These are phyloP conservation scores for Vararia minispora DNA, from an alignment of 768 basidiomycete species.

Conservation along the genomic window DNA sequence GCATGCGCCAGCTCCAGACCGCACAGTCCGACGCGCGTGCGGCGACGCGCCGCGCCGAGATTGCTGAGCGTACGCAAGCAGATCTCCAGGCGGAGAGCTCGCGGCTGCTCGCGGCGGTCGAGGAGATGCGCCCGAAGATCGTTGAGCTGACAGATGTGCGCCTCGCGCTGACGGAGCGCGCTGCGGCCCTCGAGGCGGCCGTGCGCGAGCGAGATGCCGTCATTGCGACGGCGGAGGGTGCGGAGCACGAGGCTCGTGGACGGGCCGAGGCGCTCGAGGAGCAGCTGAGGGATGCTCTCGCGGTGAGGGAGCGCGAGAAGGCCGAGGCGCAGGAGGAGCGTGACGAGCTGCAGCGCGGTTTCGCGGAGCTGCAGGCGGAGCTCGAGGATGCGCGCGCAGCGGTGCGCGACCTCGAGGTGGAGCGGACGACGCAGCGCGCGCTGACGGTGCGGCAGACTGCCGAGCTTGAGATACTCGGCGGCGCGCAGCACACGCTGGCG, in stretches of 20 bases:
- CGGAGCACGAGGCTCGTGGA: conserved; percentile 42
- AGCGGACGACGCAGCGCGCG: conserved; percentile 50
- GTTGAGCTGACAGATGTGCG: conserved; percentile 69
- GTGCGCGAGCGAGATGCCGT: conserved; percentile 43
- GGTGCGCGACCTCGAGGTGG: conserved; percentile 49
- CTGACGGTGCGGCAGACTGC: conserved; percentile 42
- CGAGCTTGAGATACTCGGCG: conserved; percentile 44
- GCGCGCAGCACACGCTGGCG: conserved; percentile 32
- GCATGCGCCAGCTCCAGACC: conserved; percentile 45
- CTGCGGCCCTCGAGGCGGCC: conserved; percentile 42
- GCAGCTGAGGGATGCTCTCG: conserved; percentile 32
- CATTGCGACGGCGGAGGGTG: conserved; percentile 52
- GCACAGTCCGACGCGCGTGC: conserved; percentile 55
- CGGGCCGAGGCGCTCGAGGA: conserved; percentile 36
- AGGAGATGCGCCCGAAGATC: conserved; percentile 80
- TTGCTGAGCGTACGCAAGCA: conserved; percentile 60
- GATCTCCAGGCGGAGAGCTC: conserved; percentile 70
- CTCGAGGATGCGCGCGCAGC: conserved; percentile 42
- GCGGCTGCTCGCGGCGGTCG: conserved; percentile 67
- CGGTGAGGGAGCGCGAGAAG: conserved; percentile 42
- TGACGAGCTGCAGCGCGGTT: conserved; percentile 51
- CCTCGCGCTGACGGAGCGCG: conserved; percentile 55
- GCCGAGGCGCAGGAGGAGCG: conserved; percentile 35
- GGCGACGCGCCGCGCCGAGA: conserved; percentile 58
- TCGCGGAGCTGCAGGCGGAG: conserved; percentile 50